Evolutionary conservation across 805 yeast species (phyloP), one percentile per base, ranked within the genome.

Genomic region (Yarrowia osloensis): DNA sequence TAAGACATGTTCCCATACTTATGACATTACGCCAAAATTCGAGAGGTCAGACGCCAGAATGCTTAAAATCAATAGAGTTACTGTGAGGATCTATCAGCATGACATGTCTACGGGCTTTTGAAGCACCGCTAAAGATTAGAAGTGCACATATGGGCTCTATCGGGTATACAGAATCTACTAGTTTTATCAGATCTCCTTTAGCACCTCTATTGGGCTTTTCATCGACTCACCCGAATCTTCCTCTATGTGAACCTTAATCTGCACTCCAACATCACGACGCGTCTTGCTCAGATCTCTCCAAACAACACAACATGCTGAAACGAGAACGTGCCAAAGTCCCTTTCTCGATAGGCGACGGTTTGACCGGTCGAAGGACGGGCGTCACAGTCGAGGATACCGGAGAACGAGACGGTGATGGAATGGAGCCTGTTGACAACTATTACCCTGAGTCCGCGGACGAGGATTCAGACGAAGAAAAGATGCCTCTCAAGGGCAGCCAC

Each of bases 361-460:
- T 44, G 8, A 26, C 54, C 12, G 66, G 66, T 12, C 54, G 66
- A 15, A 21, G 66, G 4, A 61, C 66, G 5, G 66, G 66, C 7
- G 47, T 61, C 7, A 29, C 52, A 8, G 54, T 61, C 6, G 66
- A 19, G 11, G 66, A 44, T 7, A 61, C 52, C 11, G 66, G 54
- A 6, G 66, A 61, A 21, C 42, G 66, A 8, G 66, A 61, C n/a
- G 54, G 12, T 2, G 22, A 44, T 15, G 66, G 66, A 17, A 21
- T 61, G 28, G 66, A 44, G 22, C 17, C 12, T 2, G 17, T 61
- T 13, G 44, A 22, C 19, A 29, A 61, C 33, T 31, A 17, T 7
- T 61, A 61, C 33, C 15, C 11, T 4, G 33, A 44, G 9, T 57
- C 63, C 2, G 63, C 28, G 13, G 50, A 46, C 12, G 50, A 46